A percentile compares a stretch with the other conserved stretches of the same genome.
Conservation (phyloP, 495 filamentous ascomycete species). For the Neurospora sp. region DNA sequence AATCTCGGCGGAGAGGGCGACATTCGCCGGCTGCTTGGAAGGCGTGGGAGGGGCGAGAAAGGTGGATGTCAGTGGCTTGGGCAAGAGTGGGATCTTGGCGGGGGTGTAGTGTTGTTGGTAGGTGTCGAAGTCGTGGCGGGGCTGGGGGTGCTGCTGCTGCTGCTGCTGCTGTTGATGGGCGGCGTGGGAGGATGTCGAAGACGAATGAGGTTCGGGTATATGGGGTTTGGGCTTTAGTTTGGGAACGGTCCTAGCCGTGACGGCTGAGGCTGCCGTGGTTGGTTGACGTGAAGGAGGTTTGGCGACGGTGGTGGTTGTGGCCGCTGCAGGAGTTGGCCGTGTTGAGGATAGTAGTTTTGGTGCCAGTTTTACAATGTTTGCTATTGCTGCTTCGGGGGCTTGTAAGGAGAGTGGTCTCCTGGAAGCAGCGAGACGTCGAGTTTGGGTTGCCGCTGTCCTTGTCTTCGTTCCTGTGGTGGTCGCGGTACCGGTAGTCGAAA, state of each 20-base stretch:
- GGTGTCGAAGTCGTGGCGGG: slow-evolving; percentile 48
- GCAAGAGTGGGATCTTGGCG: slow-evolving; percentile 40
- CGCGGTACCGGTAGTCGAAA: not conserved
- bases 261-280: too few species aligned
- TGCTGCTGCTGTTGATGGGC: not conserved
- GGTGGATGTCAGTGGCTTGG: slow-evolving; percentile 45
- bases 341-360: too few species aligned
- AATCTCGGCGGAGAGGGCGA: slow-evolving; percentile 48
- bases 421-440: not conserved
- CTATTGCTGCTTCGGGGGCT: not conserved
- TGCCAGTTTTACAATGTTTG: not conserved
- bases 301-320: too few species aligned
- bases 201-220: too few species aligned
- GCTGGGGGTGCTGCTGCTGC: slow-evolving; percentile 11
- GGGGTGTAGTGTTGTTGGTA: slow-evolving; percentile 63
- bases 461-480: not conserved
- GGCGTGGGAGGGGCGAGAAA: slow-evolving; percentile 42
- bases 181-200: not conserved
- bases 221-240: too few species aligned
- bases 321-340: too few species aligned
- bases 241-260: too few species aligned
- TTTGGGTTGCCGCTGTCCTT: not conserved
- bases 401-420: not conserved
- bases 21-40: slow-evolving; percentile 41
- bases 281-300: too few species aligned